Conservation (phyloP, 345 rosid species). For the Stellera chamaejasme region DNA sequence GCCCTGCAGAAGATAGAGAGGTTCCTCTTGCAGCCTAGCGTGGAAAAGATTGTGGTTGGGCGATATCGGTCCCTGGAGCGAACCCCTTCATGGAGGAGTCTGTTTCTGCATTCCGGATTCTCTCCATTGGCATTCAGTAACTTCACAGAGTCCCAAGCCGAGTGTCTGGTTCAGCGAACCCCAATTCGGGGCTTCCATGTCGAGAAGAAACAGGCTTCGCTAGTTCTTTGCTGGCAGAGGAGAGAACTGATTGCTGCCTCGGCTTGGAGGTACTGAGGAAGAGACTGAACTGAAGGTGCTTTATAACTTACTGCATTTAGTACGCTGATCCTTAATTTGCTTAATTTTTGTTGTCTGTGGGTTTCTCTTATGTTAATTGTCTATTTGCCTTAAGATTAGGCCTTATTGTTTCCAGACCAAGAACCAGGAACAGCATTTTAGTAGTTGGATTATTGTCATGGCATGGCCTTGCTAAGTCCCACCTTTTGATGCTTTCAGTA, state of each 20-base stretch:
- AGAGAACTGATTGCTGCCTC: conserved; percentile 80
- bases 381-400: conserved; percentile 28
- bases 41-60: conserved; percentile 56
- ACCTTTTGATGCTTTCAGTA: conserved; percentile 12
- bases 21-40: conserved; percentile 60
- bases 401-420: conserved; percentile 25
- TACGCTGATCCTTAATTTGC: conserved; percentile 19
- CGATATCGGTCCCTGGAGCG: conserved; percentile 50
- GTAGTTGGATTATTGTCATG: conserved; percentile 20
- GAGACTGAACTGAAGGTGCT: conserved; percentile 19
- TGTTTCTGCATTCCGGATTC: conserved; percentile 66
- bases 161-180: conserved; percentile 62
- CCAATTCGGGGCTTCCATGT: conserved; percentile 69
- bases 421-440: conserved; percentile 26
- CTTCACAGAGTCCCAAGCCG: conserved; percentile 83
- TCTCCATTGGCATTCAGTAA: conserved; percentile 57
- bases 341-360: conserved; percentile 19
- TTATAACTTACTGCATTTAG: conserved; percentile 23
- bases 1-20: conserved; percentile 77
- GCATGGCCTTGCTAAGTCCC: conserved; percentile 21
- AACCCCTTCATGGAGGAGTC: conserved; percentile 63
- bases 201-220: conserved; percentile 68
- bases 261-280: conserved; percentile 74
- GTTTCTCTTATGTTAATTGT: conserved; percentile 35
- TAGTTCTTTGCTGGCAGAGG: conserved; percentile 83